Base-by-base conservation (phyloP, 2,329 filamentous ascomycete genomes). In the Coniochaeta hoffmannii region DNA sequence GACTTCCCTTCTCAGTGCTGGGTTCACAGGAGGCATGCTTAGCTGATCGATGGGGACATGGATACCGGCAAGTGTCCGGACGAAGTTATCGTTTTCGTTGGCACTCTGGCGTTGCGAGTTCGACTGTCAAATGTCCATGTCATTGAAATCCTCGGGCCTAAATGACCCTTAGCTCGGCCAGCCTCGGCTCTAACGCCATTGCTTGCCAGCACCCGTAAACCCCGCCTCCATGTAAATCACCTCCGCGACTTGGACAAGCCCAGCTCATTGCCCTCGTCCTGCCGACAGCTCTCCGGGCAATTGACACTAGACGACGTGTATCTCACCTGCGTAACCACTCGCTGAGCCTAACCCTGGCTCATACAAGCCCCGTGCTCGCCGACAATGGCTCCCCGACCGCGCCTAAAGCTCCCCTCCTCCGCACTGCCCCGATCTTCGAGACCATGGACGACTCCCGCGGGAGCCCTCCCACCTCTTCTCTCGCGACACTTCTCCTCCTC, bases 1-100 rank as follows among this genome's bases (percentile, higher is more conserved):
- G 49, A 96, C 92, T 67, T 94, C 83, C 57, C 82, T 78, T 55
- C 90, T 84, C 28, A 97, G 78, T 58, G 81, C 73, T 2, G 75
- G 71, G 61, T 81, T 86, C 0, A 71, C 64, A 2, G 71, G 61
- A 9, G 69, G 59, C 63, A 70, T 69, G 2, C 26, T 46, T 8
- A 46, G 14, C 6, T 46, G 41, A 26, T 46, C 24, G 41, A n/a
- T 7, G 41, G 26, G 19, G 6, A 46, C 41, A 46, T 28, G 24
- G 22, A 28, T 22, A 44, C 12, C 35, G 7, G 15, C 35, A 19
- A 12, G n/a, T n/a, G n/a, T n/a, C n/a, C n/a, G n/a, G n/a, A n/a
- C n/a, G n/a, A n/a, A n/a, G n/a, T n/a, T n/a, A n/a, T n/a, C n/a
- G n/a, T n/a, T n/a, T n/a, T n/a, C n/a, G n/a, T n/a, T n/a, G n/a